phyloP scores from a whole-genome alignment of 148 eudicot genomes.

The Suaeda aralocaspica region DNA sequence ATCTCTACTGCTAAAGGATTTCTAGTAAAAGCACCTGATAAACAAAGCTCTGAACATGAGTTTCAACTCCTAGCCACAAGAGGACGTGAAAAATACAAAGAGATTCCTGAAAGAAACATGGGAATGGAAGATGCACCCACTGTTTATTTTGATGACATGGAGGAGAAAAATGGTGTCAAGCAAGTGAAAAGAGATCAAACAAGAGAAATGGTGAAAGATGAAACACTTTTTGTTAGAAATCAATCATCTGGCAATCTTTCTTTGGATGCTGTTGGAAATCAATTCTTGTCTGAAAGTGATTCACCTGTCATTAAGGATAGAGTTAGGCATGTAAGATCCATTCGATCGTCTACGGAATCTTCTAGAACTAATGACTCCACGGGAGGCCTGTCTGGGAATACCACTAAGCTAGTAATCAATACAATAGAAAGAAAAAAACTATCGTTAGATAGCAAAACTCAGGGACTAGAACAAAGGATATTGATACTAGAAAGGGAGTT shows the following conservation, averaged over 20 bases:
- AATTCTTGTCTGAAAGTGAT: conserved; percentile 30
- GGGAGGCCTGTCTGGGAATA: conserved; percentile 23
- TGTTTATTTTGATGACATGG: conserved; percentile 21
- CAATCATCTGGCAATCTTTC: conserved; percentile 23
- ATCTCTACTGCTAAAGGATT: conserved; percentile 10
- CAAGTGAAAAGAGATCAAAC: conserved; percentile 29
- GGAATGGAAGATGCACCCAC: conserved; percentile 8
- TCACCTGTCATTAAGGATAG: conserved; percentile 27
- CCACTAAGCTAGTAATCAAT: conserved; percentile 36
- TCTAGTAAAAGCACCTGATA: conserved; percentile 12
- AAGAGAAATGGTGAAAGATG: conserved; percentile 25
- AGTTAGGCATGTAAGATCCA: conserved; percentile 57
- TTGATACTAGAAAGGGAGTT: conserved; percentile 71
- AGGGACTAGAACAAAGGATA: conserved; percentile 58
- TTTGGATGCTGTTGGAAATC: conserved; percentile 25
- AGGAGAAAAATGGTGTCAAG: conserved; percentile 25
- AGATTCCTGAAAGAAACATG: conserved; percentile 10
- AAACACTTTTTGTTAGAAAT: conserved; percentile 25
- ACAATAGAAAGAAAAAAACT: conserved; percentile 35
- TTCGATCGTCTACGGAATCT: conserved; percentile 54
- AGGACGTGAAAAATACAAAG: conserved; percentile 14
- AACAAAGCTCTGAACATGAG: conserved; percentile 22
- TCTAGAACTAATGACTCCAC: conserved; percentile 37
- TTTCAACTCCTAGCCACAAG: conserved; percentile 19
- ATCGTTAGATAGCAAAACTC: conserved; percentile 39